phyloP scores from a whole-genome alignment of 768 basidiomycete genomes.

The Sporobolomyces phaffii region DNA sequence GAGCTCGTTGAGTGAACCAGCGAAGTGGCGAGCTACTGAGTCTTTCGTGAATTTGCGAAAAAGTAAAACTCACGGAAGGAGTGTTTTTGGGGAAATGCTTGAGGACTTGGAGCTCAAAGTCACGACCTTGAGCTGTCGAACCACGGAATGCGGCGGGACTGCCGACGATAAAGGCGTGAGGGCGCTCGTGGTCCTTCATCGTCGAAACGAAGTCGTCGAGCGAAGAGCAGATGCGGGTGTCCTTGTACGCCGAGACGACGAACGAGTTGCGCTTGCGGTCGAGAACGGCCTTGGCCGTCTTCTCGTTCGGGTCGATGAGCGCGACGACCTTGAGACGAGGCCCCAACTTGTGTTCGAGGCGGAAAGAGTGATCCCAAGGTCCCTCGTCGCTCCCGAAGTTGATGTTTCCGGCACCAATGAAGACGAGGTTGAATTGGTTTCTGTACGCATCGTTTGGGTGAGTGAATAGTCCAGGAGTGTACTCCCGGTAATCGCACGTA shows the following conservation, averaged over 20 bases:
- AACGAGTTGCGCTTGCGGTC: conserved; percentile 86
- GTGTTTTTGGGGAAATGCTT: conserved; percentile 53
- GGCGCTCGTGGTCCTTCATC: conserved; percentile 30
- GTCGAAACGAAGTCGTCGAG: conserved; percentile 40
- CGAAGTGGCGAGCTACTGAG: neutral
- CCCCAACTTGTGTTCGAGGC: conserved; percentile 67
- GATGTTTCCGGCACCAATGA: conserved; percentile 93
- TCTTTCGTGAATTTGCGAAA: neutral
- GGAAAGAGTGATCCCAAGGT: conserved; percentile 50
- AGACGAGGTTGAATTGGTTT: conserved; percentile 62
- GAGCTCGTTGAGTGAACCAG: no score
- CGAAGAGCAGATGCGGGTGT: conserved; percentile 70
- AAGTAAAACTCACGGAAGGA: conserved; percentile 18
- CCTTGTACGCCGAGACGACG: conserved; percentile 85
- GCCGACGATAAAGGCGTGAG: conserved; percentile 41
- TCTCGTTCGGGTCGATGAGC: conserved; percentile 80
- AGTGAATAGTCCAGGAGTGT: neutral
- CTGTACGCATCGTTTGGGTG: no score
- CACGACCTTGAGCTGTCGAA: conserved; percentile 35
- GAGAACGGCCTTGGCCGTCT: conserved; percentile 72
- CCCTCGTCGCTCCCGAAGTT: conserved; percentile 62
- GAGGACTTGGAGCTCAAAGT: conserved; percentile 41
- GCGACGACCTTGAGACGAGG: conserved; percentile 92
- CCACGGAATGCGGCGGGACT: conserved; percentile 42
- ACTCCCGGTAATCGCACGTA: no score